Conservation (phyloP, 306 rosid genomes). For the Rosa lucieae region DNA sequence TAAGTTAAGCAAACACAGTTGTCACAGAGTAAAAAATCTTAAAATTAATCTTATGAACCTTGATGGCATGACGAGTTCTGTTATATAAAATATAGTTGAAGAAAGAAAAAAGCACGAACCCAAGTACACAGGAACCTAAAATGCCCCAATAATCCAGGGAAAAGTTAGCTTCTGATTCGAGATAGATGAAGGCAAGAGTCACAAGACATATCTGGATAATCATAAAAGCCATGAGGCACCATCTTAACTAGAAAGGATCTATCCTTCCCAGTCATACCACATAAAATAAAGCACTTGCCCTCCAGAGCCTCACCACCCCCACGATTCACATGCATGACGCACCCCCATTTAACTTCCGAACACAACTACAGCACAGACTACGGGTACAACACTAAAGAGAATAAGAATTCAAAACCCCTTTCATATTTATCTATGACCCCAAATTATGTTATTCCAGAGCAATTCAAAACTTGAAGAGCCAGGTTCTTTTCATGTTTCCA, state of each 20-base stretch:
- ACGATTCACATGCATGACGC: background rate
- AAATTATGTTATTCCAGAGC: background rate
- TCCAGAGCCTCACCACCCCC: background rate
- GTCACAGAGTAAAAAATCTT: background rate
- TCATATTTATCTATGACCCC: background rate
- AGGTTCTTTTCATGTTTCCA: constrained; percentile 6
- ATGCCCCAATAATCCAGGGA: background rate
- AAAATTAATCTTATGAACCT: background rate
- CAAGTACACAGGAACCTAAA: background rate
- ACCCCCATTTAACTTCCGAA: background rate
- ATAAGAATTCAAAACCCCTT: background rate
- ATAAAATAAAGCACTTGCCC: background rate
- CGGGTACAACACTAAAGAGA: background rate
- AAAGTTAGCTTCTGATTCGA: background rate
- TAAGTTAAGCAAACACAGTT: background rate
- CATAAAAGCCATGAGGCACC: background rate
- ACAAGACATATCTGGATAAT: background rate
- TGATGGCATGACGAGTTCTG: background rate
- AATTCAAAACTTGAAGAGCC: constrained; percentile 20
- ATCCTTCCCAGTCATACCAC: background rate
- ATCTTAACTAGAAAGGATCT: background rate
- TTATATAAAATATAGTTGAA: background rate
- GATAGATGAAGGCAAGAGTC: background rate
- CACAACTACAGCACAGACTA: background rate
- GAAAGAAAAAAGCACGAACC: background rate